These are phyloP conservation scores for Alternaria metachromatica DNA, from an alignment of 2,329 filamentous ascomycete species.

Conservation along the genomic window DNA sequence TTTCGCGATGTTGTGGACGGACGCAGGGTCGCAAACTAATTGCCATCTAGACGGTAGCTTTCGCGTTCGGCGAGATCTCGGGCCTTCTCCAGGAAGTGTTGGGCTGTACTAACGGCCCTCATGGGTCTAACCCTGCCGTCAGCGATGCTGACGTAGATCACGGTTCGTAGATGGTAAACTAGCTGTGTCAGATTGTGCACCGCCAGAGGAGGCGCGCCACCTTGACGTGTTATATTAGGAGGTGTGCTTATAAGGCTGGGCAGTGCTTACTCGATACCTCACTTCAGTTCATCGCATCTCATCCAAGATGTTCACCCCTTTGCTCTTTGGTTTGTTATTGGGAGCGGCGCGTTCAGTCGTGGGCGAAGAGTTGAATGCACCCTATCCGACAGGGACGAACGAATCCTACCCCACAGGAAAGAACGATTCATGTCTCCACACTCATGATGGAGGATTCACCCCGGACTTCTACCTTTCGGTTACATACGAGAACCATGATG, in stretches of 20 bases:
- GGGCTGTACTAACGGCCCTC: background rate
- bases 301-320: background rate
- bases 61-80: background rate
- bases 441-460: slow-evolving; percentile 26
- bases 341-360: background rate
- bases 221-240: background rate
- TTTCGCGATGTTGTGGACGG: background rate
- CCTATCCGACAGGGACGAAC: background rate
- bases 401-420: no score
- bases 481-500: slow-evolving; percentile 50
- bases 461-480: slow-evolving; percentile 59
- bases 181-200: slow-evolving; percentile 1
- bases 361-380: background rate
- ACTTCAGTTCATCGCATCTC: background rate
- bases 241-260: background rate
- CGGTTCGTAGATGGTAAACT: background rate
- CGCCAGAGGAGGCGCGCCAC: background rate
- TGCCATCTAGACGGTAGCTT: background rate
- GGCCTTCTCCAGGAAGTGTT: background rate
- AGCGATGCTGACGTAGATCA: background rate
- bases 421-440: background rate
- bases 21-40: background rate
- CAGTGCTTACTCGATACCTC: background rate
- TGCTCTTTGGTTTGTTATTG: slow-evolving; percentile 2
- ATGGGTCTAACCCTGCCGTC: background rate